phyloP scores from a whole-genome alignment of 2,329 filamentous ascomycete species.

The Alternaria sp. region DNA sequence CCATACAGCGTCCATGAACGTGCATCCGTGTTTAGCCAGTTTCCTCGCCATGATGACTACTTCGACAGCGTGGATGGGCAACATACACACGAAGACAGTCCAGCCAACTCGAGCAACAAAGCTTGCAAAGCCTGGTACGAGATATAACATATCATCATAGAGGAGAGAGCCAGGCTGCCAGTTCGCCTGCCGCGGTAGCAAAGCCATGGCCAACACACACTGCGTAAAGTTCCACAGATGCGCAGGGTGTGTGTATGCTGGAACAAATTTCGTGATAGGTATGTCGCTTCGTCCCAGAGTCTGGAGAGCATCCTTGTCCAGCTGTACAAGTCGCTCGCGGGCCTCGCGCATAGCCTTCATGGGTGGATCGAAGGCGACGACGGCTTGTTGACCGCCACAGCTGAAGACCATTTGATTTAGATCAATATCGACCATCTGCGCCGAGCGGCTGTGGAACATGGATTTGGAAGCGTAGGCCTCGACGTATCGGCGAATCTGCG shows the following conservation, averaged over 20 bases:
- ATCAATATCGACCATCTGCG: conserved; percentile 71
- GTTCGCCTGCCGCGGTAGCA: conserved; percentile 40
- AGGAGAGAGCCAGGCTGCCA: conserved; percentile 46
- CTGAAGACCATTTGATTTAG: conserved; percentile 69
- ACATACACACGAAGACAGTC: conserved; percentile 65
- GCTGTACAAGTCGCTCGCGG: conserved; percentile 74
- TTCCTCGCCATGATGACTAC: conserved; percentile 58
- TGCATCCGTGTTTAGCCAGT: conserved; percentile 62
- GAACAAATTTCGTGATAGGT: conserved; percentile 62
- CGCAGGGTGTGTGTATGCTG: conserved; percentile 54
- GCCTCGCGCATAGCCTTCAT: conserved; percentile 73
- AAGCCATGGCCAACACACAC: conserved; percentile 42
- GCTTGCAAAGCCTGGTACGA: conserved; percentile 63
- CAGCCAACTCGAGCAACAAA: conserved; percentile 68
- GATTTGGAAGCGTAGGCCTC: conserved; percentile 72
- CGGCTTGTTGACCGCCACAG: conserved; percentile 59
- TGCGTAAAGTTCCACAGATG: conserved; percentile 64
- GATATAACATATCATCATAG: conserved; percentile 55
- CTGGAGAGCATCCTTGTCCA: conserved; percentile 69
- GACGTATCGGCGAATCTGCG: conserved; percentile 74
- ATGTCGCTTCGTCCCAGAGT: conserved; percentile 69
- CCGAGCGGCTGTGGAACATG: conserved; percentile 62
- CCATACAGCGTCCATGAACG: conserved; percentile 58
- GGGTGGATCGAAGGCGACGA: conserved; percentile 73
- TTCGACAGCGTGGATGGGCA: conserved; percentile 73